Evolutionary conservation across 1,284 basidiomycete species (phyloP).

Genomic region (Papiliotrema flavescens): DNA sequence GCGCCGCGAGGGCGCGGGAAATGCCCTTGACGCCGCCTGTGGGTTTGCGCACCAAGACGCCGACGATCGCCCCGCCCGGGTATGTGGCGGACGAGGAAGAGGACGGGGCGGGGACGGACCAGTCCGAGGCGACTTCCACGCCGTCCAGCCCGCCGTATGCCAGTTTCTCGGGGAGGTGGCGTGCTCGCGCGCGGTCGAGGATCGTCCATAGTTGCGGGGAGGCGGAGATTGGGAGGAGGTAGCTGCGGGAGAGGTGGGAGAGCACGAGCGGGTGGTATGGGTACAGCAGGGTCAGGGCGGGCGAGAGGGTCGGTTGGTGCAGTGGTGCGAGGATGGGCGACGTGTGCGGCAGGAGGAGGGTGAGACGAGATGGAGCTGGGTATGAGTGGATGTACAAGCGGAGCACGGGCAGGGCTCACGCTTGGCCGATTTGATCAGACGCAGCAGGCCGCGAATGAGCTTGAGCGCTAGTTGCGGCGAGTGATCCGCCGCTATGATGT

Average conservation of each 20-base stretch:
- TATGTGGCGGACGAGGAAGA: no score
- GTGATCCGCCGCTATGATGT: conserved; percentile 41
- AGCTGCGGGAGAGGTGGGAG: conserved; percentile 60
- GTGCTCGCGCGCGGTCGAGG: conserved; percentile 26
- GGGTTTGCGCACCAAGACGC: conserved; percentile 40
- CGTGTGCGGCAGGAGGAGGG: conserved; percentile 59
- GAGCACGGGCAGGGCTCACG: conserved; percentile 8
- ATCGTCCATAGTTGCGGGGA: conserved; percentile 32
- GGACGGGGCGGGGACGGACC: conserved; percentile 1
- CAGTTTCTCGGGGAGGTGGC: conserved; percentile 20
- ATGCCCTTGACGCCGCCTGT: conserved; percentile 48
- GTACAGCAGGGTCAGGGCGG: conserved; percentile 62
- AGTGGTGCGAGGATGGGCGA: conserved; percentile 59
- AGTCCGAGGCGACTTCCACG: conserved; percentile 13
- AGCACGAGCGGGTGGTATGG: conserved; percentile 65
- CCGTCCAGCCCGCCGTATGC: conserved; percentile 22
- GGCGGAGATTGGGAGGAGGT: conserved; percentile 58
- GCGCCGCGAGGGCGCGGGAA: conserved; percentile 28
- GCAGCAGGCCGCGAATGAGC: conserved; percentile 28
- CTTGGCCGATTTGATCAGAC: conserved; percentile 16
- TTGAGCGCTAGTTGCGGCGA: conserved; percentile 15
- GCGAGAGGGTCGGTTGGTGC: conserved; percentile 61
- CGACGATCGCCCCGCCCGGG: conserved; percentile 24
- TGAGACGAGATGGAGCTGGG: conserved; percentile 60
- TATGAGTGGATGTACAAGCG: background rate